phyloP scores from a whole-genome alignment of 1,284 basidiomycete species.

The Stereum hirsutum region DNA sequence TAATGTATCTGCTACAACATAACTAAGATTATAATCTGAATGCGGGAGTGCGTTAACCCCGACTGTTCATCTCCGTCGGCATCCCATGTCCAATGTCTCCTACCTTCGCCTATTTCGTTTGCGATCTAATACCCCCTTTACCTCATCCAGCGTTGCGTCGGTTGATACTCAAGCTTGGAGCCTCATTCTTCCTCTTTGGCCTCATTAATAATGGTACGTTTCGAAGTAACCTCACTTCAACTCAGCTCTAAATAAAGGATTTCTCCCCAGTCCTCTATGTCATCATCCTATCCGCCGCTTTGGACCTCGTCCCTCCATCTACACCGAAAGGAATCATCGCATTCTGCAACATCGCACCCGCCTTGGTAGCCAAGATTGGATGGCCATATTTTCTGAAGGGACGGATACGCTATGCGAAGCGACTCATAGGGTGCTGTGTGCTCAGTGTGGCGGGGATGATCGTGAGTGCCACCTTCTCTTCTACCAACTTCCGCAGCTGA shows the following conservation, averaged over 20 bases:
- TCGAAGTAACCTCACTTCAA: not conserved
- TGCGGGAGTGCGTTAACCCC: no score
- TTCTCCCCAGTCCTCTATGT: constrained; percentile 73
- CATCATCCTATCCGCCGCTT: constrained; percentile 91
- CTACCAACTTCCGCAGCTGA: no score
- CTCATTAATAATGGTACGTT: constrained; percentile 45
- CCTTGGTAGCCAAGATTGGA: constrained; percentile 76
- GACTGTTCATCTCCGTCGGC: no score
- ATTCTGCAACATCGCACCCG: constrained; percentile 85
- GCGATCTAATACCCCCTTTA: no score
- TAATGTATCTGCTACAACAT: no score
- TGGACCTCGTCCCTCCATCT: constrained; percentile 86
- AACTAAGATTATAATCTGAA: no score
- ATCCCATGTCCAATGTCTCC: no score
- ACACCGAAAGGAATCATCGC: constrained; percentile 92
- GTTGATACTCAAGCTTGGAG: constrained; percentile 24
- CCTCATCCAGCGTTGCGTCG: not conserved
- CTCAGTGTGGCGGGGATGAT: constrained; percentile 78
- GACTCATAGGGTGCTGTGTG: constrained; percentile 69
- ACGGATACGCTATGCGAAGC: constrained; percentile 65
- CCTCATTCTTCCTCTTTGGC: constrained; percentile 50
- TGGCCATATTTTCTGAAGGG: constrained; percentile 92
- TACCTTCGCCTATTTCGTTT: no score
- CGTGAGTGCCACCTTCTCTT: no score
- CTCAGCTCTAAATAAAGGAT: not conserved